These are phyloP conservation scores for Sporothrix inflata DNA, from an alignment of 2,329 filamentous ascomycete genomes.

Conservation along the genomic window DNA sequence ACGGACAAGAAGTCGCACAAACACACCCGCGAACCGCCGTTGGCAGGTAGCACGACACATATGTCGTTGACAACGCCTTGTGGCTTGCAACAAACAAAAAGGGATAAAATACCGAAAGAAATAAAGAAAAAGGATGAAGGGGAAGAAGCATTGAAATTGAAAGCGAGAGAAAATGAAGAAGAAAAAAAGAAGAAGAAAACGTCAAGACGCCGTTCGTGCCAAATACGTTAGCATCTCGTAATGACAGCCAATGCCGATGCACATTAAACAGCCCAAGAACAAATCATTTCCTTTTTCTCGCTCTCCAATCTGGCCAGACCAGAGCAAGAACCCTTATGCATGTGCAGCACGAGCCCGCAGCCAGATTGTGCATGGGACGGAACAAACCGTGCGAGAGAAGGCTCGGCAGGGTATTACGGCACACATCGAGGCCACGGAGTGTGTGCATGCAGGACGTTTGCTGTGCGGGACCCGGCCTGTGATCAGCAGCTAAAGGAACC, in stretches of 20 bases:
- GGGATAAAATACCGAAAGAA: neutral
- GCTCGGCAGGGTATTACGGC: neutral
- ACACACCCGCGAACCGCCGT: neutral
- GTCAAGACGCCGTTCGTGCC: neutral
- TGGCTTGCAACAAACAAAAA: neutral
- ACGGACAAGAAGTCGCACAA: neutral
- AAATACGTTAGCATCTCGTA: neutral
- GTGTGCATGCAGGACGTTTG: conserved; percentile 1
- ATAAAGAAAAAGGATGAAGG: neutral
- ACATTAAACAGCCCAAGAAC: neutral
- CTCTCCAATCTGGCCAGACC: neutral
- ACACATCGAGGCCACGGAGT: neutral
- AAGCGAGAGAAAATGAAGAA: neutral
- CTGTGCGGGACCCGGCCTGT: neutral
- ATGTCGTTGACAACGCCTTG: neutral
- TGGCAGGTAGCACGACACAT: conserved; percentile 18
- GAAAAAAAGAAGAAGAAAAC: neutral
- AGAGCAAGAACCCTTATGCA: neutral
- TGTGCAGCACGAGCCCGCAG: conserved; percentile 19
- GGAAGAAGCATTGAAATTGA: neutral
- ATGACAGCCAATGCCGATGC: neutral
- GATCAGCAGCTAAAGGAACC: neutral
- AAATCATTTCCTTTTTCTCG: neutral
- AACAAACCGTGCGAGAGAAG: conserved; percentile 12
- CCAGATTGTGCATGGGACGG: conserved; percentile 19